These are phyloP conservation scores for Pythium graminicola DNA, from an alignment of 352 stramenopile genomes.

Conservation along the genomic window DNA sequence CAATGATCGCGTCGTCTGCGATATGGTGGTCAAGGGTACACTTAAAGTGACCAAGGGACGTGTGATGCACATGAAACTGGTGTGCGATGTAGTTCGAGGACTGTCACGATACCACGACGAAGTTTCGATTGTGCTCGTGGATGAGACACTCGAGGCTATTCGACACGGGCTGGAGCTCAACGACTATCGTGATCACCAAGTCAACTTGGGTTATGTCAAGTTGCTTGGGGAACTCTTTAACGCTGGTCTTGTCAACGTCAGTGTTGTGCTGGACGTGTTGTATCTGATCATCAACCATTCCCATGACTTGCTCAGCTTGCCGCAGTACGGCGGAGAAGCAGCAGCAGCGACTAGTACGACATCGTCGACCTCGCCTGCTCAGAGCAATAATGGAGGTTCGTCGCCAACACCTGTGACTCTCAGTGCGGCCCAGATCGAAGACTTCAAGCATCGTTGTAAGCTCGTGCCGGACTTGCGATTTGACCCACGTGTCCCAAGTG, in stretches of 20 bases:
- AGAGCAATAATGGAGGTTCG: neutral
- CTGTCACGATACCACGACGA: constrained; percentile 86
- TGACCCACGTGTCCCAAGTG: constrained; percentile 83
- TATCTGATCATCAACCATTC: constrained; percentile 94
- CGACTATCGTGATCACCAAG: constrained; percentile 90
- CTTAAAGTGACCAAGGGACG: constrained; percentile 90
- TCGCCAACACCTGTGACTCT: constrained; percentile 13
- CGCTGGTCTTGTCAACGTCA: constrained; percentile 84
- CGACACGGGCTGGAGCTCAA: constrained; percentile 86
- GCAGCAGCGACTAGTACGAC: neutral
- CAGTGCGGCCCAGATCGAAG: constrained; percentile 31
- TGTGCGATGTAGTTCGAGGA: constrained; percentile 86
- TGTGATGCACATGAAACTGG: constrained; percentile 81
- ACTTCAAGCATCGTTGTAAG: constrained; percentile 56
- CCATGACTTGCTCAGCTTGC: constrained; percentile 85
- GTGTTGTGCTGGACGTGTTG: constrained; percentile 91
- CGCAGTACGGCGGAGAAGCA: constrained; percentile 36
- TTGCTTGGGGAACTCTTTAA: constrained; percentile 94
- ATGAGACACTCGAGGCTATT: constrained; percentile 92
- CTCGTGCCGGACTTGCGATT: constrained; percentile 75
- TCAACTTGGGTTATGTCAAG: constrained; percentile 89
- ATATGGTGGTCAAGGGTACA: constrained; percentile 87
- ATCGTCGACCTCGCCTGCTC: neutral
- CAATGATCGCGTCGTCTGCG: constrained; percentile 24
- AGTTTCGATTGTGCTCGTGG: constrained; percentile 86